Evolutionary conservation across 2,329 filamentous ascomycete genomes (phyloP).

Genomic region (Diaporthe vaccinii): DNA sequence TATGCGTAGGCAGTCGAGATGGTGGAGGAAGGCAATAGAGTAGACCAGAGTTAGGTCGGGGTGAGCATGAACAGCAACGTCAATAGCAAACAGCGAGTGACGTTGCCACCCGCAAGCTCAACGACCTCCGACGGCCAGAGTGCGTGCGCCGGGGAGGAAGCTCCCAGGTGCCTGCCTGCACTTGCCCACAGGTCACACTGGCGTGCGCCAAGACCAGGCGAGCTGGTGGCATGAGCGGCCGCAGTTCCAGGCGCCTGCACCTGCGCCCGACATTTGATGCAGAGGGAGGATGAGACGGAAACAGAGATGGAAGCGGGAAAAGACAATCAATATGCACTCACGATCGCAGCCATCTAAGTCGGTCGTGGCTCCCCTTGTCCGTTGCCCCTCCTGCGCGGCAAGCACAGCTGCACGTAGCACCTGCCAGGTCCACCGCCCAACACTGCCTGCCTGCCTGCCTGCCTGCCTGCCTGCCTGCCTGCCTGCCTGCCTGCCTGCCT

Average conservation of each 20-base stretch:
- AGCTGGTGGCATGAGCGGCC: conserved; percentile 14
- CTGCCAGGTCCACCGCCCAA: conserved; percentile 26
- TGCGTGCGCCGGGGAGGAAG: neutral
- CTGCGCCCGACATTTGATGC: neutral
- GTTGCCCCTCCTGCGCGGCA: conserved; percentile 20
- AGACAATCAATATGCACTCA: conserved; percentile 25
- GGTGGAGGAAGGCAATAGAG: neutral
- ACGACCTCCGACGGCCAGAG: neutral
- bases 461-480: no score
- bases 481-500: neutral
- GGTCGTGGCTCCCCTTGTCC: conserved; percentile 13
- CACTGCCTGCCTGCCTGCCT: conserved; percentile 1
- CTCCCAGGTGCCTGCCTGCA: conserved; percentile 25
- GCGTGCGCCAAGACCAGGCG: conserved; percentile 22
- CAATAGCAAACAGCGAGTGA: conserved; percentile 18
- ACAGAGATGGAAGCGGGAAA: neutral
- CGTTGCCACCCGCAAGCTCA: conserved; percentile 22
- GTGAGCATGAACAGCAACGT: conserved; percentile 1
- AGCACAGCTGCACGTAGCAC: conserved; percentile 18
- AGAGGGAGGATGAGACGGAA: neutral
- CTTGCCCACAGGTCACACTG: conserved; percentile 14
- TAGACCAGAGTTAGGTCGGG: neutral
- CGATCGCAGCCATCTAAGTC: conserved; percentile 40
- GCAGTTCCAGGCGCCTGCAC: neutral
- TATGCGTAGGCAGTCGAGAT: conserved; percentile 16